These are phyloP conservation scores for Panaeolus papilionaceus DNA, from an alignment of 768 basidiomycete genomes.

Conservation along the genomic window DNA sequence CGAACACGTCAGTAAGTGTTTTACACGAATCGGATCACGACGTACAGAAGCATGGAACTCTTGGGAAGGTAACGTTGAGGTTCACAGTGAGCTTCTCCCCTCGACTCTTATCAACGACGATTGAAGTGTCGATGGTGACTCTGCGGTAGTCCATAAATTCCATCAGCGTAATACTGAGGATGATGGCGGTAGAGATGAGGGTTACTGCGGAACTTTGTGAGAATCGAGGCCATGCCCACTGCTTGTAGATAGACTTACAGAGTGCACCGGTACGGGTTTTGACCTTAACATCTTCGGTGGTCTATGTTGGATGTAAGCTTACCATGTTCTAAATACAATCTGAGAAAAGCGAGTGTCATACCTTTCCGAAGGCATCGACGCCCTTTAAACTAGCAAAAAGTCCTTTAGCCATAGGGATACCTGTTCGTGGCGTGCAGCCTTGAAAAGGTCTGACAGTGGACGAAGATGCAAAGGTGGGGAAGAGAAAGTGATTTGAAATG, in stretches of 20 bases:
- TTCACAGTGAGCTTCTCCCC: slow-evolving; percentile 94
- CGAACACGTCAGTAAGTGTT: background rate
- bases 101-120: slow-evolving; percentile 93
- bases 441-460: slow-evolving; percentile 26
- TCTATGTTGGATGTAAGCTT: slow-evolving; percentile 54
- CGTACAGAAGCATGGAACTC: slow-evolving; percentile 97
- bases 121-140: slow-evolving; percentile 86
- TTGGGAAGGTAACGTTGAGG: slow-evolving; percentile 93
- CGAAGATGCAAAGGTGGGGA: slow-evolving; percentile 11
- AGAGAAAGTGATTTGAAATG: slow-evolving; percentile 5
- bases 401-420: slow-evolving; percentile 75
- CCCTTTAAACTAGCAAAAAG: slow-evolving; percentile 82
- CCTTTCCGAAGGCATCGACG: slow-evolving; percentile 99
- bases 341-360: slow-evolving; percentile 39
- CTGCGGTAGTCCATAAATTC: slow-evolving; percentile 96
- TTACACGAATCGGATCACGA: slow-evolving; percentile 24
- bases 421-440: slow-evolving; percentile 41
- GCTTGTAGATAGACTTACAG: slow-evolving; percentile 54
- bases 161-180: slow-evolving; percentile 88
- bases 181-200: slow-evolving; percentile 88
- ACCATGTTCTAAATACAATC: slow-evolving; percentile 29
- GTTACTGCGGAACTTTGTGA: slow-evolving; percentile 67
- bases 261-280: slow-evolving; percentile 95
- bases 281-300: slow-evolving; percentile 99
- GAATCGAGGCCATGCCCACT: background rate